Base-by-base conservation (phyloP, 768 basidiomycete genomes). In the Mycena venus region DNA sequence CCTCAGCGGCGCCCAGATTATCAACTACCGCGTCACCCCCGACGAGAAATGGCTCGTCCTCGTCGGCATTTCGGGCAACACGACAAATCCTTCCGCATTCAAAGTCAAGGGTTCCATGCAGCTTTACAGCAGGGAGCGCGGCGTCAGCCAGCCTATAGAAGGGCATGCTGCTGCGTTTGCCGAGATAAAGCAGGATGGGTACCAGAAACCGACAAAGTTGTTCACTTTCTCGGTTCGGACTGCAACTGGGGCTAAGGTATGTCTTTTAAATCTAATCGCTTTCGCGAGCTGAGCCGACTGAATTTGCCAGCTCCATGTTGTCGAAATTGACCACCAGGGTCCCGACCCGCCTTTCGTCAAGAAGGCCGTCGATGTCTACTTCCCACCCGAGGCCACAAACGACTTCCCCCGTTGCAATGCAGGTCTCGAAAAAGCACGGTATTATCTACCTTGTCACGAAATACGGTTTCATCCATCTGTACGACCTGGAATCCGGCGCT, bases 321-420 rank as follows among this genome's bases (percentile, higher is more conserved):
- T 99, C 70, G 96, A 99, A 84, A 98, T 99, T 80, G 98, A 99
- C 83, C 98, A 99, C 84, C 90, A 93, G 72, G 94, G 95, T 12
- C 93, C 96, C 7, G 95, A 98, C 79, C 94, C 97, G 21, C 94
- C 94, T 9, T 99, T 98, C 87, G 90, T 90, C 38, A 99, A 99
- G 90, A 99, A 98, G 85, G 95, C 95, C 14, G 97, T 99, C 73
- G 98, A 99, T 78, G 98, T 99, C 40, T 99, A 97, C 88, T 99
- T 99, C 91, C 98, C 98, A 65, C 93, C 97, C 1, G 98, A 99
- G 83, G 98, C 98, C 8, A 94, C 93, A 63, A 99, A 97, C 82
- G 98, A 99, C 81, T 99, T 99, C 89, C 98, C n/a, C 98, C 21
- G 98, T 99, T 32, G 96, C 98, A 32, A 99, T 99, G 96, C 98